Evolutionary conservation across 139 green algal species (phyloP).

Genomic region (Nannochloris sp.): DNA sequence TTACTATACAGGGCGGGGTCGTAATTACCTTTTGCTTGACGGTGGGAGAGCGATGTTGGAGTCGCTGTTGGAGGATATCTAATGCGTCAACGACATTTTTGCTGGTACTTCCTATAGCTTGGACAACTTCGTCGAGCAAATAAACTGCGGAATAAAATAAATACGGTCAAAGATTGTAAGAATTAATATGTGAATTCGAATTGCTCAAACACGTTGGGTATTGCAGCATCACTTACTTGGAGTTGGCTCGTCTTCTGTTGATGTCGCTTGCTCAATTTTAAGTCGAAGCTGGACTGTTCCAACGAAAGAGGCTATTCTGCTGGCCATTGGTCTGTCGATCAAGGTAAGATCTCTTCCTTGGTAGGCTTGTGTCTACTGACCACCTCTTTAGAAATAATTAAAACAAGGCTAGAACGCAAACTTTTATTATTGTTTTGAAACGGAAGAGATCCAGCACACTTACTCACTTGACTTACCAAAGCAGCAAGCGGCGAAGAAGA

Average conservation of each 20-base stretch:
- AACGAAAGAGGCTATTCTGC: constrained; percentile 4
- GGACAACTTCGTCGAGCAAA: constrained; percentile 65
- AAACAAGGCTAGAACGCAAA: too few relatives aligned
- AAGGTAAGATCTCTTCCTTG: too few relatives aligned
- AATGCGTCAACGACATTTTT: constrained; percentile 37
- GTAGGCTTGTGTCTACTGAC: too few relatives aligned
- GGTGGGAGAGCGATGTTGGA: constrained; percentile 45
- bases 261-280: constrained; percentile 49
- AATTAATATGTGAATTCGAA: too few relatives aligned
- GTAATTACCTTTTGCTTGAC: constrained; percentile 68
- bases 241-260: constrained; percentile 40
- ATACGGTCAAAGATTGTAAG: not conserved
- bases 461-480: too few relatives aligned
- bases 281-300: constrained; percentile 15
- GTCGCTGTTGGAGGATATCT: constrained; percentile 41
- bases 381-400: too few relatives aligned
- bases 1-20: not conserved
- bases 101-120: constrained; percentile 23
- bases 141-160: constrained; percentile 49
- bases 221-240: constrained; percentile 30
- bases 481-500: too few relatives aligned
- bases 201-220: not conserved
- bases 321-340: too few relatives aligned
- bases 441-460: too few relatives aligned
- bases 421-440: too few relatives aligned